A percentile compares a stretch with the other conserved stretches of the same genome.
These are phyloP conservation scores for Raphidocelis subcapitata DNA, from an alignment of 139 green algal species.

Conservation along the genomic window DNA sequence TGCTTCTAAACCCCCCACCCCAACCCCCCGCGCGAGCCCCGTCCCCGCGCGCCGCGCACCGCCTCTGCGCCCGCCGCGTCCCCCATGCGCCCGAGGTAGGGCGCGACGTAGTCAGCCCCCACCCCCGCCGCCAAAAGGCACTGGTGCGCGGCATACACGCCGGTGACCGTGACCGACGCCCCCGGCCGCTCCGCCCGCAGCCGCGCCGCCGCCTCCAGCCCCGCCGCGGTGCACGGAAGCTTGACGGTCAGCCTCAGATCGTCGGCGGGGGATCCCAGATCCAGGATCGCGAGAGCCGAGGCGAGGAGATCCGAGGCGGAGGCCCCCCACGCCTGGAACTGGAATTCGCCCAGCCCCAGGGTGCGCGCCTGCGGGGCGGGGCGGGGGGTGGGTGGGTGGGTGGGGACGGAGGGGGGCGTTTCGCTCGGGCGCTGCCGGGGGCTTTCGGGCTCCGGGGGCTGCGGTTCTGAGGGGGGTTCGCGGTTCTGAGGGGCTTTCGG, in stretches of 20 bases:
- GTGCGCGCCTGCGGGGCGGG: slow-evolving; percentile 35
- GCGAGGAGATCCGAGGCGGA: slow-evolving; percentile 23
- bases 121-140: slow-evolving; percentile 58
- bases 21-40: too few species aligned
- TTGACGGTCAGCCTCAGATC: slow-evolving; percentile 53
- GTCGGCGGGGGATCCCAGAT: neutral
- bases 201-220: slow-evolving; percentile 52
- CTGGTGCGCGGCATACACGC: slow-evolving; percentile 58
- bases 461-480: too few species aligned
- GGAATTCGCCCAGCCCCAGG: slow-evolving; percentile 61
- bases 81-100: slow-evolving; percentile 83
- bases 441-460: too few species aligned
- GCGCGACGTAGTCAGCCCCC: slow-evolving; percentile 77
- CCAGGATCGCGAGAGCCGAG: slow-evolving; percentile 1
- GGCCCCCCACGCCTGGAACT: slow-evolving; percentile 77
- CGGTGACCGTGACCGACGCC: slow-evolving; percentile 72
- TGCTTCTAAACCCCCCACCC: too few species aligned
- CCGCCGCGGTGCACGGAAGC: slow-evolving; percentile 70
- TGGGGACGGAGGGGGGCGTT: too few species aligned
- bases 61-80: slow-evolving; percentile 45
- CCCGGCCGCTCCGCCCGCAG: slow-evolving; percentile 37
- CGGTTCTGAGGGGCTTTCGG: too few species aligned
- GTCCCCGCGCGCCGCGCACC: too few species aligned
- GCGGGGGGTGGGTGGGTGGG: neutral
- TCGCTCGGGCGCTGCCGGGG: too few species aligned